A percentile compares a stretch with the other conserved stretches of the same genome.
Evolutionary conservation across 345 rosid species (phyloP).

Genomic region (Boechera retrofracta): DNA sequence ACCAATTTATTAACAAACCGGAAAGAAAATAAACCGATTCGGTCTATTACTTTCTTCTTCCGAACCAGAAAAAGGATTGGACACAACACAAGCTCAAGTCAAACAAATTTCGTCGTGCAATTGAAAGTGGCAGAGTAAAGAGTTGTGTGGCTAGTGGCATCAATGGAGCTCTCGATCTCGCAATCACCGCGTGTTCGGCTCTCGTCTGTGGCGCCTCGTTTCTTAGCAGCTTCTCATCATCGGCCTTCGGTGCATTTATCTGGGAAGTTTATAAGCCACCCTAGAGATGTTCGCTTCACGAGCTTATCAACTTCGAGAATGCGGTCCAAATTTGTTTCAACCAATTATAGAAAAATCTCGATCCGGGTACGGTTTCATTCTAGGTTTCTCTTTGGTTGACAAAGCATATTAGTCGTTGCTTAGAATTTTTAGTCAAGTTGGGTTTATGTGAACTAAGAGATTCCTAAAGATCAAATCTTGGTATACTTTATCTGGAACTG

Average conservation of each 20-base stretch:
- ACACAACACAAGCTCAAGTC: conserved; percentile 6
- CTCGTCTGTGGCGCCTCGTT: conserved; percentile 31
- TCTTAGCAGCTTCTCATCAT: conserved; percentile 33
- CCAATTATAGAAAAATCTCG: conserved; percentile 36
- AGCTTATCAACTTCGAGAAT: conserved; percentile 44
- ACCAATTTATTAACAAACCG: neutral
- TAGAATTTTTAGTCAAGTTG: conserved; percentile 23
- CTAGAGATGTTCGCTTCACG: conserved; percentile 24
- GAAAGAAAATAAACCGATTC: neutral
- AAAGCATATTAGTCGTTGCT: conserved; percentile 20
- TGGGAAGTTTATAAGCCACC: conserved; percentile 13
- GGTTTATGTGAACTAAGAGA: neutral
- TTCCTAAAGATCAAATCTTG: neutral
- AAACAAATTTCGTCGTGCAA: conserved; percentile 7
- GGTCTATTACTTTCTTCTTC: neutral
- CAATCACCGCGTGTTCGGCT: conserved; percentile 38
- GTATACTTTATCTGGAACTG: neutral
- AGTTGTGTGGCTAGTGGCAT: conserved; percentile 47
- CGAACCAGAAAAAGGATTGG: conserved; percentile 28
- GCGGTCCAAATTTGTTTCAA: conserved; percentile 45
- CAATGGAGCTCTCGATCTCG: conserved; percentile 49
- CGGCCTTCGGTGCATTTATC: conserved; percentile 31
- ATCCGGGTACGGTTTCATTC: conserved; percentile 36
- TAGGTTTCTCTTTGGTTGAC: neutral
- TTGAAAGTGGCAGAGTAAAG: conserved; percentile 33